Conservation (phyloP, 345 rosid species). For the Brassica juncea region DNA sequence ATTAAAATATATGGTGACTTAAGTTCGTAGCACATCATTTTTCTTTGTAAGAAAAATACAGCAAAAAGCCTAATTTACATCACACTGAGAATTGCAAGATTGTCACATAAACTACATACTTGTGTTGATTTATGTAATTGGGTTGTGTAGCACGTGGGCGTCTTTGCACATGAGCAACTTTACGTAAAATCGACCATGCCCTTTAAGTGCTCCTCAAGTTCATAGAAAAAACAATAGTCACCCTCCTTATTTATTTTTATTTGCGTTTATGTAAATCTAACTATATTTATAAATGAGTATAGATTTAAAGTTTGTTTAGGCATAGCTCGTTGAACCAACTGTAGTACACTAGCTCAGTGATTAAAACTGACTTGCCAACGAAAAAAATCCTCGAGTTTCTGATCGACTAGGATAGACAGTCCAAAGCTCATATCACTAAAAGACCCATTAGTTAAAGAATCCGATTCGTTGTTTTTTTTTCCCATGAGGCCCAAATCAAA, state of each 20-base stretch:
- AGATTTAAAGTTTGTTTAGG: not conserved
- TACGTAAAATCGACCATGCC: constrained; percentile 29
- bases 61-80: not conserved
- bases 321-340: not conserved
- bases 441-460: not conserved
- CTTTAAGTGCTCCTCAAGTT: constrained; percentile 32
- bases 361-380: not conserved
- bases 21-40: not conserved
- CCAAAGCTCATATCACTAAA: not conserved
- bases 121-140: not conserved
- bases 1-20: not conserved
- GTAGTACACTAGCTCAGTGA: not conserved
- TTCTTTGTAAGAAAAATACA: not conserved
- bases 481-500: not conserved
- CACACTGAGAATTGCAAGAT: not conserved
- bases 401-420: not conserved
- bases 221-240: constrained; percentile 17
- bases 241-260: not conserved
- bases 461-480: not conserved
- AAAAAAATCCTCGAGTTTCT: not conserved
- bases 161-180: constrained; percentile 16
- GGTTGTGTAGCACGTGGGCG: constrained; percentile 26
- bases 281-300: not conserved
- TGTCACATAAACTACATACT: not conserved
- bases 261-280: not conserved